Conservation (phyloP, 192 early-diverging fungal species). For the Coemansia sp. region DNA sequence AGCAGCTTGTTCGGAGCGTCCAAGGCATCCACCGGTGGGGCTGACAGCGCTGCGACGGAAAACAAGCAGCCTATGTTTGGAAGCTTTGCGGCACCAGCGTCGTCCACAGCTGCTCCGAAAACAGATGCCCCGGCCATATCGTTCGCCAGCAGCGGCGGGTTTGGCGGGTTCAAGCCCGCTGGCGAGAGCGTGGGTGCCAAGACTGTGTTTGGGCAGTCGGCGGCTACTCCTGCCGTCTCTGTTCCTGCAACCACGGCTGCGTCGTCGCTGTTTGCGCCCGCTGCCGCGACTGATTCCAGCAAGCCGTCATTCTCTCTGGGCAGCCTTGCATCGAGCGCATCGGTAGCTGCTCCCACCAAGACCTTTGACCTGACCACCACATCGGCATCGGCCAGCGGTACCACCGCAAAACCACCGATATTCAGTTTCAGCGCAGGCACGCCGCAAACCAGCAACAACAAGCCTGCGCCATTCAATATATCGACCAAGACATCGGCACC, state of each 20-base stretch:
- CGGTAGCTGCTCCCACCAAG: too few relatives aligned
- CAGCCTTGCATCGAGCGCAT: too few relatives aligned
- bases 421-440: slow-evolving; percentile 7
- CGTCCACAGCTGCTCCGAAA: too few relatives aligned
- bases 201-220: not conserved
- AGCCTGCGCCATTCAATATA: slow-evolving; percentile 13
- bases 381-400: not conserved
- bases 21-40: not conserved
- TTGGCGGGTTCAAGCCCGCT: slow-evolving; percentile 6
- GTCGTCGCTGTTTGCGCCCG: not conserved
- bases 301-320: not conserved
- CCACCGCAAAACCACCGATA: not conserved
- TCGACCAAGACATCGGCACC: not conserved
- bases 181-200: too few relatives aligned
- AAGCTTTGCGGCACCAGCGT: too few relatives aligned
- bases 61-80: too few relatives aligned
- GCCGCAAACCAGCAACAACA: slow-evolving; percentile 2
- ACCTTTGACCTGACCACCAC: too few relatives aligned
- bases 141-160: too few relatives aligned
- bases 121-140: too few relatives aligned
- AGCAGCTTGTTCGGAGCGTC: too few relatives aligned
- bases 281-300: slow-evolving; percentile 19
- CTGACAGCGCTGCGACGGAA: too few relatives aligned
- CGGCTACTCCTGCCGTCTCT: not conserved
- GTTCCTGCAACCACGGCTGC: not conserved